Evolutionary conservation across 2,329 filamentous ascomycete species (phyloP).

Genomic region (Colletotrichum lindemuthianum): DNA sequence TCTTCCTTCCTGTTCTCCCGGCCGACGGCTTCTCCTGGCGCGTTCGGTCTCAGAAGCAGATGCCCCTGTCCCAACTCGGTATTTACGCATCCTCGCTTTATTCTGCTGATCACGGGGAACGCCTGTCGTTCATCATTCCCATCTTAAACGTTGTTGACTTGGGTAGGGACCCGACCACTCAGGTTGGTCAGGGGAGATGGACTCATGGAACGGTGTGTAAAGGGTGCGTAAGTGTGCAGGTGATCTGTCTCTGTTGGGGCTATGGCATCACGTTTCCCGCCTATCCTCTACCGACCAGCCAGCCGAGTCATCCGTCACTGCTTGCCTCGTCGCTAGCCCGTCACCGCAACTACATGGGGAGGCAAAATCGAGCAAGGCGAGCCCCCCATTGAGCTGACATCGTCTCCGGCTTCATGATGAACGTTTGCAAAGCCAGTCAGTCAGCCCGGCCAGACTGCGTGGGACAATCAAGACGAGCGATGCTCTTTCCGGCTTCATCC

Average conservation of each 20-base stretch:
- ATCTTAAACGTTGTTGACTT: no score
- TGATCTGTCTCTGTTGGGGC: slow-evolving; percentile 34
- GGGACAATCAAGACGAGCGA: slow-evolving; percentile 40
- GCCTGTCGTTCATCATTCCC: no score
- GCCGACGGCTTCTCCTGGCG: slow-evolving; percentile 30
- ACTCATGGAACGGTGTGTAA: slow-evolving; percentile 16
- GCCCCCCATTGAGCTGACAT: slow-evolving; percentile 10
- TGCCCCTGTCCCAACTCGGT: slow-evolving; percentile 5
- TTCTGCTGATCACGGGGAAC: background rate
- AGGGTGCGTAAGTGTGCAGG: slow-evolving; percentile 23
- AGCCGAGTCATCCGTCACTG: background rate
- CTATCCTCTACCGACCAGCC: slow-evolving; percentile 17
- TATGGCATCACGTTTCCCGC: slow-evolving; percentile 14
- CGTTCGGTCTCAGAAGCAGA: slow-evolving; percentile 28
- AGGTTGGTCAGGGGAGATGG: slow-evolving; percentile 3
- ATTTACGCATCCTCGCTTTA: slow-evolving; percentile 13
- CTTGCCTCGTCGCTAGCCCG: background rate
- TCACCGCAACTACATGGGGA: no score
- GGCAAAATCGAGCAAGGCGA: slow-evolving; percentile 9
- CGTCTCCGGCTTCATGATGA: slow-evolving; percentile 8
- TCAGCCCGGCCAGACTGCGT: slow-evolving; percentile 19
- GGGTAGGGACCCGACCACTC: no score
- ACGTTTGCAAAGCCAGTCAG: slow-evolving; percentile 19
- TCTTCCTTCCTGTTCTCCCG: slow-evolving; percentile 23
- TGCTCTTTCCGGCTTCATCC: slow-evolving; percentile 29